Evolutionary conservation across 306 rosid genomes (phyloP), one percentile per base, ranked within the genome.

Genomic region (Castanea sativa): DNA sequence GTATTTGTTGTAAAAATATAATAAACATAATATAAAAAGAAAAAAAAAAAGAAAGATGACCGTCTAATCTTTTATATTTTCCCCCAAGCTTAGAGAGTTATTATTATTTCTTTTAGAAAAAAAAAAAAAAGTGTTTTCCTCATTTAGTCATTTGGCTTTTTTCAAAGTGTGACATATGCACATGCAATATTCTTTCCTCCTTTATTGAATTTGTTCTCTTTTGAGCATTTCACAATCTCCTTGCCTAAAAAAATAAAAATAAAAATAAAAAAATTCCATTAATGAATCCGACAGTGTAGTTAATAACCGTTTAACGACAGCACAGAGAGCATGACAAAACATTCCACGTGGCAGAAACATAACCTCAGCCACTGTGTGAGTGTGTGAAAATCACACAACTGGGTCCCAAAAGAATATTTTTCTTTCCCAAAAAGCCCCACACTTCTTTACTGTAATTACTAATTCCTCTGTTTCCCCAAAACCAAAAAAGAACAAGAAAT

Each of bases 321-420:
- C 80, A 53, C 51, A 7, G 65, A 56, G 49, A 11, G 35, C 68
- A 3, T 18, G 69, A 82, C n/a, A 45, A 68, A 21, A 49, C 2
- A 12, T 23, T 69, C 81, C 83, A 83, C 87, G 91, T 83, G 93
- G 92, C 88, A 59, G 45, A 19, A 32, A 76, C 7, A 3, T 1
- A 77, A 20, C 73, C 78, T 70, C 63, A 23, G 72, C 58, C 57
- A 25, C 55, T 77, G 70, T 35, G 8, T 35, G 43, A 1, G 10
- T 4, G 35, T 4, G 35, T 0, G 5, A 41, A 68, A 53, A 52
- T 35, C 8, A 27, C 53, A 14, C 53, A 27, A 65, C 78, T 74
- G 91, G 90, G 88, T 9, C 88, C 90, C 73, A 41, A 58, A 16
- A 19, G 16, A 55, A 56, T 73, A 56, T 41, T 45, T 69, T 20